phyloP scores from a whole-genome alignment of 2,329 filamentous ascomycete genomes.

The Raffaelea ambrosiae region DNA sequence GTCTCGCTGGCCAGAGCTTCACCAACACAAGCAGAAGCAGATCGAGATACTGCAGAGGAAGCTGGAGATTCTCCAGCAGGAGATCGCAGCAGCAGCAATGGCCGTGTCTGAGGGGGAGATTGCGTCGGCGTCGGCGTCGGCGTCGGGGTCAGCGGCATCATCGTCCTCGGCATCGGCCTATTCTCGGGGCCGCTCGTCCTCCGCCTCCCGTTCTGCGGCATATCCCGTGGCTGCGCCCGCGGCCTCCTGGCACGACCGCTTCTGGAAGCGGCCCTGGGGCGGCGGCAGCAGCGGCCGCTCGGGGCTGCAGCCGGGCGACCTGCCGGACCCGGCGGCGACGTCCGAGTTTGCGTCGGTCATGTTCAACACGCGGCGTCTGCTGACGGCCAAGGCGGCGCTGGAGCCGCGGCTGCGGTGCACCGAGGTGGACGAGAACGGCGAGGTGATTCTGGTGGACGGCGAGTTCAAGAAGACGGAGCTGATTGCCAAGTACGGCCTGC shows the following conservation, averaged over 20 bases:
- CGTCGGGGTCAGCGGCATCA: not conserved
- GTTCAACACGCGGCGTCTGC: slow-evolving; percentile 50
- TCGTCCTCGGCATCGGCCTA: not conserved
- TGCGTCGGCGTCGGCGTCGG: not conserved
- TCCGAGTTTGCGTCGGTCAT: slow-evolving; percentile 16
- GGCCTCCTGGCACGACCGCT: slow-evolving; percentile 42
- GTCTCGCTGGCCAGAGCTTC: slow-evolving; percentile 2
- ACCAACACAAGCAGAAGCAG: not conserved
- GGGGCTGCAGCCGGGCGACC: slow-evolving; percentile 47
- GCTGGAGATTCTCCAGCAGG: not conserved
- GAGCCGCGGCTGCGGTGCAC: slow-evolving; percentile 86
- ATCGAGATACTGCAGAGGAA: not conserved
- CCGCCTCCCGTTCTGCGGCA: too few relatives aligned
- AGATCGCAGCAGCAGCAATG: not conserved
- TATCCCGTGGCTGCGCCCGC: too few relatives aligned
- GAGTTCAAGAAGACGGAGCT: slow-evolving; percentile 98
- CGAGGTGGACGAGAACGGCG: slow-evolving; percentile 85
- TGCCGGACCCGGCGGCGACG: slow-evolving; percentile 37
- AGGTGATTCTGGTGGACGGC: slow-evolving; percentile 85
- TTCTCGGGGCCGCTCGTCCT: slow-evolving; percentile 7
- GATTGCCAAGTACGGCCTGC: slow-evolving; percentile 90
- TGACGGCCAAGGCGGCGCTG: slow-evolving; percentile 68
- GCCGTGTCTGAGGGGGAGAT: not conserved
- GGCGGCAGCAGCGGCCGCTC: slow-evolving; percentile 21
- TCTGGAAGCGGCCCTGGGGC: slow-evolving; percentile 31